phyloP scores from a whole-genome alignment of 805 yeast genomes.

The Saccharomycopsis sp. region DNA sequence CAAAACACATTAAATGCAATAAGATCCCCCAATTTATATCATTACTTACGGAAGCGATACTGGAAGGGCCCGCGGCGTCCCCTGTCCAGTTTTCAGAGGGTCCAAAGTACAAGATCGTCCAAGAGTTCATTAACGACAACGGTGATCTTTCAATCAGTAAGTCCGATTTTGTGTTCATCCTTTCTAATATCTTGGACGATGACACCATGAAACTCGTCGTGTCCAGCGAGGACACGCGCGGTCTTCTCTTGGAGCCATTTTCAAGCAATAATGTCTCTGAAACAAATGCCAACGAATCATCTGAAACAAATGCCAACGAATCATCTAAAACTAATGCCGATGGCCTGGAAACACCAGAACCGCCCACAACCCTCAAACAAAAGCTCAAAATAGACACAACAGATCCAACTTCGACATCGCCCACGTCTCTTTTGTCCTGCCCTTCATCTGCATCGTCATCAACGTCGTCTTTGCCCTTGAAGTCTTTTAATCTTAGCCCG shows the following conservation, averaged over 20 bases:
- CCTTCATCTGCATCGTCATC: background rate
- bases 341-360: background rate
- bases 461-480: conserved; percentile 2
- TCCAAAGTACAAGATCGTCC: background rate
- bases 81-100: background rate
- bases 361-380: background rate
- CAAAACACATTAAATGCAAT: background rate
- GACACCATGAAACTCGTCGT: background rate
- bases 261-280: background rate
- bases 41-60: background rate
- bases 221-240: background rate
- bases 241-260: background rate
- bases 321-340: background rate
- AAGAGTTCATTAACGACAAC: background rate
- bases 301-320: too few relatives aligned
- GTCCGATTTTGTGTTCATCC: background rate
- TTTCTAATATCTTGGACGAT: background rate
- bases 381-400: background rate
- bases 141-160: background rate
- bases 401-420: background rate
- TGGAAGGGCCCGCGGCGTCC: background rate
- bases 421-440: background rate
- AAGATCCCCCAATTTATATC: background rate
- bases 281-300: too few relatives aligned
- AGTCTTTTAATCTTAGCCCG: background rate